Percentiles rank a stretch among this genome's conserved stretches.
phyloP scores from a whole-genome alignment of 2,329 filamentous ascomycete species.

The Cladobotryum protrusum region DNA sequence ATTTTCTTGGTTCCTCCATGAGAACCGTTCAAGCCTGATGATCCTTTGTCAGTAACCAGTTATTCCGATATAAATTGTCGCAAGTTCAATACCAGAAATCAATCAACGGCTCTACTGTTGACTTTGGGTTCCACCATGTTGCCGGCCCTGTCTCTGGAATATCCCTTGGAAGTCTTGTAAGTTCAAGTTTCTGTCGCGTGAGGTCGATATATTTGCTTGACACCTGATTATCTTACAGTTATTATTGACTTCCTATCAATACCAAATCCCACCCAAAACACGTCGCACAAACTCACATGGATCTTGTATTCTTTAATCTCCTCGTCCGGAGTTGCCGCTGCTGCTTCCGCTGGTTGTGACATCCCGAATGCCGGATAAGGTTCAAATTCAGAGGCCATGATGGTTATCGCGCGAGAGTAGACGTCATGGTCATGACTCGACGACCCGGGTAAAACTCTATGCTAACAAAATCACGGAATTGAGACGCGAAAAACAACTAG shows the following conservation, averaged over 20 bases:
- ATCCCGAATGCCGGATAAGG: slow-evolving; percentile 7
- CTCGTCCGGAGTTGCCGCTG: slow-evolving; percentile 25
- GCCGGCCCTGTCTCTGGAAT: slow-evolving; percentile 39
- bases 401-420: neutral
- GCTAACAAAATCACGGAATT: no score
- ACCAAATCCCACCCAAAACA: neutral
- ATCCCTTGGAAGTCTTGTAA: slow-evolving; percentile 59
- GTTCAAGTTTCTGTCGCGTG: slow-evolving; percentile 60
- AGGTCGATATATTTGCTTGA: slow-evolving; percentile 62
- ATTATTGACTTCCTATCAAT: neutral
- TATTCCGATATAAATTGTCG: neutral
- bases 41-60: neutral
- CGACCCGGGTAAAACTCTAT: no score
- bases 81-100: slow-evolving; percentile 52
- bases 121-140: slow-evolving; percentile 55
- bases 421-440: neutral
- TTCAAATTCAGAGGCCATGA: neutral
- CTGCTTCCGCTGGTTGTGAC: slow-evolving; percentile 16
- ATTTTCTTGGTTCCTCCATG: slow-evolving; percentile 56
- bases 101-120: slow-evolving; percentile 56
- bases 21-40: slow-evolving; percentile 57
- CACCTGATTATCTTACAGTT: slow-evolving; percentile 38
- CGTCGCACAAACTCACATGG: slow-evolving; percentile 39
- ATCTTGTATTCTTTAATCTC: slow-evolving; percentile 51
- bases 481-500: neutral